phyloP scores from a whole-genome alignment of 2,329 filamentous ascomycete genomes.

The Dactylella cylindrospora region DNA sequence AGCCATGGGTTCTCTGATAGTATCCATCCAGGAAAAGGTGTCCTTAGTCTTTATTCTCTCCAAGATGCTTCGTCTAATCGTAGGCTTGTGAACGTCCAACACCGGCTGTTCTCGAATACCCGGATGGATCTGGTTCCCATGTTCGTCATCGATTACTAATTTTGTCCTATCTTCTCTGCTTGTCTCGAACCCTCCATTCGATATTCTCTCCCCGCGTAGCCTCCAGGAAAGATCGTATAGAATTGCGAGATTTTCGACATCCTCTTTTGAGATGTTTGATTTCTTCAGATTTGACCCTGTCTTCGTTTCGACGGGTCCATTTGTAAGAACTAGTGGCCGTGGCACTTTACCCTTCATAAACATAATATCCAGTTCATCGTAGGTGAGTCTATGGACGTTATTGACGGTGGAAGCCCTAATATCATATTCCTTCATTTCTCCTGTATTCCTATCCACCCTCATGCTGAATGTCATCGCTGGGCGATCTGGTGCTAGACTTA shows the following conservation, averaged over 20 bases:
- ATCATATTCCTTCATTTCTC: constrained; percentile 59
- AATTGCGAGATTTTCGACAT: constrained; percentile 1
- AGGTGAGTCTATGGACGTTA: constrained; percentile 62
- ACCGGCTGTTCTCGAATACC: constrained; percentile 38
- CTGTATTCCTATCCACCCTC: constrained; percentile 57
- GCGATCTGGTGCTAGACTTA: constrained; percentile 59
- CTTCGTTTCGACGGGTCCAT: background rate
- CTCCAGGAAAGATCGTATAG: constrained; percentile 26
- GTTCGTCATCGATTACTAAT: constrained; percentile 1
- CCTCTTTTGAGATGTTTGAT: background rate
- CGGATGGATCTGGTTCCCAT: constrained; percentile 25
- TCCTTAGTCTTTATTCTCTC: constrained; percentile 14
- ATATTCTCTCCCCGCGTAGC: background rate
- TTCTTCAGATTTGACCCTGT: background rate
- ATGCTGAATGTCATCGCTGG: constrained; percentile 66
- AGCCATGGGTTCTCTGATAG: constrained; percentile 56
- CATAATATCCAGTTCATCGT: constrained; percentile 55
- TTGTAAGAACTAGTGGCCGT: background rate
- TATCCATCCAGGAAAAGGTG: constrained; percentile 41
- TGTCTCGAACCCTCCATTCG: background rate
- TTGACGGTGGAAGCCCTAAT: constrained; percentile 60
- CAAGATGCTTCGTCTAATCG: constrained; percentile 36
- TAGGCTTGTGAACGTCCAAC: constrained; percentile 32
- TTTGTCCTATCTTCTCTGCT: background rate
- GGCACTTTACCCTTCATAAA: constrained; percentile 23